Conservation (phyloP, 805 yeast genomes). For the Kluyveromyces starmeri region DNA sequence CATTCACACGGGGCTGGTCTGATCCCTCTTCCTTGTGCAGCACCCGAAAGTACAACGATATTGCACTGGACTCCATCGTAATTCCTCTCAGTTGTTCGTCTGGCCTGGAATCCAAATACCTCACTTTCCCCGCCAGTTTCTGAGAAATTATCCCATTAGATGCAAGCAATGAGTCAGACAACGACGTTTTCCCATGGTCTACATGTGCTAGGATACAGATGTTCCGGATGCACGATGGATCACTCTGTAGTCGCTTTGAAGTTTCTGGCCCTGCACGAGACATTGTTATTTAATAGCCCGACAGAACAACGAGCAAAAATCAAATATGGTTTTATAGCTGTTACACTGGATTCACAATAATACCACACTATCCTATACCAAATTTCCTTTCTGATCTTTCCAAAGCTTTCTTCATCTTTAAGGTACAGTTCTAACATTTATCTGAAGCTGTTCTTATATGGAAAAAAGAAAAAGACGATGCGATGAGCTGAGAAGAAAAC, state of each 20-base stretch:
- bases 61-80: constrained; percentile 96
- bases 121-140: constrained; percentile 87
- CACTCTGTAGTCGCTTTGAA: constrained; percentile 56
- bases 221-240: constrained; percentile 67
- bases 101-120: constrained; percentile 86
- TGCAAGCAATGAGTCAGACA: constrained; percentile 86
- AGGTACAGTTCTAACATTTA: no score
- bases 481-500: no score
- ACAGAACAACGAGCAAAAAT: no score
- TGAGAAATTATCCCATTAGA: constrained; percentile 95
- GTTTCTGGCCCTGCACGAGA: constrained; percentile 57
- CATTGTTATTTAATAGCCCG: constrained; percentile 16
- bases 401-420: no score
- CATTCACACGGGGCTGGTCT: constrained; percentile 47
- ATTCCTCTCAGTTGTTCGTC: constrained; percentile 96
- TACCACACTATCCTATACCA: no score
- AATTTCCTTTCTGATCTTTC: no score
- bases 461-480: no score
- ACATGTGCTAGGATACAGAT: constrained; percentile 96
- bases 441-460: no score
- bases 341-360: no score
- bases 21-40: constrained; percentile 36
- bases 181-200: constrained; percentile 95
- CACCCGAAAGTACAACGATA: constrained; percentile 81
- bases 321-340: no score